Percentiles rank a stretch among this genome's conserved stretches.
Conservation (phyloP, 2,329 filamentous ascomycete genomes). For the Pseudogymnoascus sp. region DNA sequence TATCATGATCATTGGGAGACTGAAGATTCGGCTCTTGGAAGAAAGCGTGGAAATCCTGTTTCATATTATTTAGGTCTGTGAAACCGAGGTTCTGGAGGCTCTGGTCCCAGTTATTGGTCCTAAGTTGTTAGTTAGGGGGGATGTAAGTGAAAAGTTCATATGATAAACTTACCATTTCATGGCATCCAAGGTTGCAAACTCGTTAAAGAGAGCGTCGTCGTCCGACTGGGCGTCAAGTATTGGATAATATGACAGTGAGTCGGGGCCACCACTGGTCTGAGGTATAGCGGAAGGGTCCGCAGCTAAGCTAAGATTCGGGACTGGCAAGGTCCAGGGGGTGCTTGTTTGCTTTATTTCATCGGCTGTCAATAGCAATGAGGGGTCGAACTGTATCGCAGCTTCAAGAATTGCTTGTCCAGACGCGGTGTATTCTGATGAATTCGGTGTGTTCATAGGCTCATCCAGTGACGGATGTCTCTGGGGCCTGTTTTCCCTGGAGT, state of each 20-base stretch:
- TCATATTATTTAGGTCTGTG: slow-evolving; percentile 26
- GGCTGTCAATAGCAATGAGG: background rate
- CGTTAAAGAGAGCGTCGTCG: slow-evolving; percentile 45
- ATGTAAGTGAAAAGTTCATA: background rate
- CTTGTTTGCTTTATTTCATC: background rate
- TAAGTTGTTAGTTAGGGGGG: slow-evolving; percentile 15
- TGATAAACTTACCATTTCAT: slow-evolving; percentile 34
- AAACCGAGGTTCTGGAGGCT: slow-evolving; percentile 29
- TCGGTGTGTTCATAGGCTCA: background rate
- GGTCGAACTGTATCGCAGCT: slow-evolving; percentile 2
- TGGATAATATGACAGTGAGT: slow-evolving; percentile 11
- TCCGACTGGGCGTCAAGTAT: slow-evolving; percentile 22
- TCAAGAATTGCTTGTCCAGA: background rate
- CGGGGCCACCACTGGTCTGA: slow-evolving; percentile 7
- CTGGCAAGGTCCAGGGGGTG: background rate
- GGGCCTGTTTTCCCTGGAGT: background rate
- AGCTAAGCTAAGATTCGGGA: background rate
- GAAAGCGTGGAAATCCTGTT: slow-evolving; percentile 27
- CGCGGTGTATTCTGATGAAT: background rate
- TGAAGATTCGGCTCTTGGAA: slow-evolving; percentile 24
- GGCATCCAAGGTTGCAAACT: slow-evolving; percentile 47
- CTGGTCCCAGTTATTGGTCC: slow-evolving; percentile 27
- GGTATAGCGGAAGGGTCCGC: background rate
- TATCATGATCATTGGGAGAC: too few relatives aligned
- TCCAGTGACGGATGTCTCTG: background rate